These are phyloP conservation scores for Populus tomentosa DNA, from an alignment of 441 rosid genomes.

Conservation along the genomic window DNA sequence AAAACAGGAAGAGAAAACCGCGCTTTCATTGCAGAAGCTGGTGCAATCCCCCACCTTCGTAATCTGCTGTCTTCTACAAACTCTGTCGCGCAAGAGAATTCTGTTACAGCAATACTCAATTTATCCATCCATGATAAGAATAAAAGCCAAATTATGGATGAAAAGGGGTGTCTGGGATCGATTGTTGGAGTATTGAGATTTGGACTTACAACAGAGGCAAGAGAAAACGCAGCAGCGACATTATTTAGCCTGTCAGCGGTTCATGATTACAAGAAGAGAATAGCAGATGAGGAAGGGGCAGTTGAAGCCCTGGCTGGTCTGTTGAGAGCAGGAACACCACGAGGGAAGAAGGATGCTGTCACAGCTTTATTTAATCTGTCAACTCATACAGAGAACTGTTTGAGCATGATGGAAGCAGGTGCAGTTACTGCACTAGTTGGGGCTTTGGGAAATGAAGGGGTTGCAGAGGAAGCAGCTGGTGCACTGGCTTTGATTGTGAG, in stretches of 20 bases:
- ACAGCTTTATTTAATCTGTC: constrained; percentile 84
- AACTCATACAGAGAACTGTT: constrained; percentile 72
- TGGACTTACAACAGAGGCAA: constrained; percentile 74
- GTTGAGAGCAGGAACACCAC: constrained; percentile 61
- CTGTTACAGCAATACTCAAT: constrained; percentile 85
- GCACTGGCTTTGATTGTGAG: constrained; percentile 79
- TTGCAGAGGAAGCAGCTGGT: constrained; percentile 89
- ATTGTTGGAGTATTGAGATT: constrained; percentile 60
- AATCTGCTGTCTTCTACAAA: constrained; percentile 51
- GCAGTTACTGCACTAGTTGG: constrained; percentile 64
- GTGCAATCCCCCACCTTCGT: constrained; percentile 48
- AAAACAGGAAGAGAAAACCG: constrained; percentile 90
- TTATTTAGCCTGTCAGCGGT: constrained; percentile 85
- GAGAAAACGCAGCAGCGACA: constrained; percentile 93
- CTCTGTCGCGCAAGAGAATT: constrained; percentile 77
- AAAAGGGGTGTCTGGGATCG: constrained; percentile 64
- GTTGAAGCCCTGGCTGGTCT: constrained; percentile 67
- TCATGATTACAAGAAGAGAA: constrained; percentile 83
- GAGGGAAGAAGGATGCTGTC: constrained; percentile 93
- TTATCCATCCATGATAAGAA: constrained; percentile 82
- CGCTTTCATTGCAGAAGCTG: constrained; percentile 41
- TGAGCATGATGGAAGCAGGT: constrained; percentile 69
- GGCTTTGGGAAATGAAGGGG: constrained; percentile 66
- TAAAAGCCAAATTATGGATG: constrained; percentile 74
- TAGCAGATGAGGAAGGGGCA: constrained; percentile 60